Conservation (phyloP, 2,329 filamentous ascomycete species). For the Ophiocordyceps polyrhachis-furcata region DNA sequence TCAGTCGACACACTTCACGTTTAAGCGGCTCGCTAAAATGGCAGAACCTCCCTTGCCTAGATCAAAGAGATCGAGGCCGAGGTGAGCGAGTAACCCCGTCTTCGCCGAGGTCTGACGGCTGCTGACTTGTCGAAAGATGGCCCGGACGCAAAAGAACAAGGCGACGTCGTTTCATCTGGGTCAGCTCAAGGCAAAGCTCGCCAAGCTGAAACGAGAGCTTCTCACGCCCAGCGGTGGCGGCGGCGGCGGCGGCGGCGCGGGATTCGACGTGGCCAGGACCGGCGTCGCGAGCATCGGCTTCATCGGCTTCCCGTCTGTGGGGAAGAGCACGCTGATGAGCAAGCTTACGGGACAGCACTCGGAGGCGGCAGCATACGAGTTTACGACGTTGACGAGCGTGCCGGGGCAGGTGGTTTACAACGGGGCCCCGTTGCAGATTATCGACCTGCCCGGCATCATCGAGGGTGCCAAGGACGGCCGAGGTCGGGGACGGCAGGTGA, state of each 20-base stretch:
- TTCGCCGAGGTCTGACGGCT: neutral
- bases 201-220: conserved; percentile 91
- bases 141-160: conserved; percentile 94
- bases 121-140: conserved; percentile 45
- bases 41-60: conserved; percentile 24
- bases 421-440: conserved; percentile 89
- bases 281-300: conserved; percentile 95
- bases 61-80: conserved; percentile 96
- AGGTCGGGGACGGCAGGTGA: conserved; percentile 92
- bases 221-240: conserved; percentile 72
- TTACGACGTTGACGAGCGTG: conserved; percentile 94
- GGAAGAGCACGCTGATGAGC: conserved; percentile 96
- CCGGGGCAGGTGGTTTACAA: conserved; percentile 94
- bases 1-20: neutral
- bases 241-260: conserved; percentile 67
- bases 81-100: conserved; percentile 37
- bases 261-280: conserved; percentile 94
- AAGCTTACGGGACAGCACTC: conserved; percentile 89
- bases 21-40: neutral
- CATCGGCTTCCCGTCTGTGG: conserved; percentile 95
- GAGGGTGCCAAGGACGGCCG: conserved; percentile 97
- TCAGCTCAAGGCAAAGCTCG: conserved; percentile 94
- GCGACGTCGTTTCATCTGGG: conserved; percentile 84
- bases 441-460: conserved; percentile 96
- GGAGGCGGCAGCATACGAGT: conserved; percentile 93